These are phyloP conservation scores for Mycena capillaripes DNA, from an alignment of 768 basidiomycete species.

Conservation along the genomic window DNA sequence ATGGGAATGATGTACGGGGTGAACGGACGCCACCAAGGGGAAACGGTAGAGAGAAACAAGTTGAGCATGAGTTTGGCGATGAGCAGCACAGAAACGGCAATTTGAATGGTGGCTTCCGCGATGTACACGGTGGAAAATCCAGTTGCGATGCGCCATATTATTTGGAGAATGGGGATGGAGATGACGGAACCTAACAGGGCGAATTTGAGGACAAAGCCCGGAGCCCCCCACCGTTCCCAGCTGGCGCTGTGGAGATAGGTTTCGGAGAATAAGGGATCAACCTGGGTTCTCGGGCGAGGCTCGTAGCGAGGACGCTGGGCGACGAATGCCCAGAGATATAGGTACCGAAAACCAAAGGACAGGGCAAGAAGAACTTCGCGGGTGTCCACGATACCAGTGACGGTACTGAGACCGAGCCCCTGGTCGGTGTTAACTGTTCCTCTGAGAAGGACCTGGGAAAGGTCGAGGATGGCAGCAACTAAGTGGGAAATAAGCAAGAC, in stretches of 20 bases:
- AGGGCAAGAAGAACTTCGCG: conserved; percentile 74
- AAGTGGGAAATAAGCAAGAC: background rate
- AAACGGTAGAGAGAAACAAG: conserved; percentile 58
- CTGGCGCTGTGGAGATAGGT: conserved; percentile 64
- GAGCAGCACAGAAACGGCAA: conserved; percentile 70
- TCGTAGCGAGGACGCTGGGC: conserved; percentile 68
- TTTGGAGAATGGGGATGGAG: conserved; percentile 68
- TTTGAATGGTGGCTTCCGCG: conserved; percentile 69
- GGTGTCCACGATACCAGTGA: conserved; percentile 58
- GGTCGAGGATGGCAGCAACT: conserved; percentile 72
- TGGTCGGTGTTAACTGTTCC: conserved; percentile 45
- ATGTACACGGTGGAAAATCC: conserved; percentile 65
- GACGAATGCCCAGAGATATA: conserved; percentile 80
- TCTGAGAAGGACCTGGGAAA: conserved; percentile 64
- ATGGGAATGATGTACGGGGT: conserved; percentile 64
- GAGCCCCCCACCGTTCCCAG: conserved; percentile 75
- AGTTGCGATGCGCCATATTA: conserved; percentile 69
- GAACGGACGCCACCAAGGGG: conserved; percentile 59
- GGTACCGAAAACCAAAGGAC: conserved; percentile 69
- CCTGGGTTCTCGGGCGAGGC: conserved; percentile 32
- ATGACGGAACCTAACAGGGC: conserved; percentile 59
- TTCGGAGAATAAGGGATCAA: conserved; percentile 38
- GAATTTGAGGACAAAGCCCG: conserved; percentile 69
- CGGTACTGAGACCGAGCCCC: conserved; percentile 42
- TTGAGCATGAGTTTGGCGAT: conserved; percentile 76